Base-by-base conservation (phyloP, 2,329 filamentous ascomycete genomes). In the Basipetospora chlamydospora region DNA sequence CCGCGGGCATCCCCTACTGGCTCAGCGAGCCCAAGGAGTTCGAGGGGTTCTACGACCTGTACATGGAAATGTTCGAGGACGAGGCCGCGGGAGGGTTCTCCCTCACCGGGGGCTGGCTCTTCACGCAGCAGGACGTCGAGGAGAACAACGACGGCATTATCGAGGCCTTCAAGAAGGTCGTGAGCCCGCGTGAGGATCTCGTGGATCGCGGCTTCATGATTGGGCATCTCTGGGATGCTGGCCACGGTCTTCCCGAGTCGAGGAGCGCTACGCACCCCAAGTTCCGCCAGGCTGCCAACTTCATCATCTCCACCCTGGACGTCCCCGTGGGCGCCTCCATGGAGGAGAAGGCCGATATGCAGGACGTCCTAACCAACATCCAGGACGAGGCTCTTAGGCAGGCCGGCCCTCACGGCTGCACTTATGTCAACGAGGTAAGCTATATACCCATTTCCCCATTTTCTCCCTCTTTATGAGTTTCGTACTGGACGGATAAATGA, bases 401-500 rank as follows among this genome's bases (percentile, higher is more conserved):
- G 6, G 61, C 48, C 16, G 58, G 49, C 29, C 57, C 50, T 30
- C 50, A 52, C 18, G 57, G 57, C 2, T 56, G 58, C 16, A 54
- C 58, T 6, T 67, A 67, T 43, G 45, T 65, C 39, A 67, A 64
- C 42, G 64, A 38, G 31, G 31, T 33, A 10, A 25, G 22, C n/a
- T n/a, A n/a, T n/a, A n/a, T n/a, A n/a, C n/a, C n/a, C n/a, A n/a
- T n/a, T n/a, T n/a, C n/a, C n/a, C n/a, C n/a, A n/a, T n/a, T n/a
- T n/a, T n/a, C n/a, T n/a, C n/a, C n/a, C n/a, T n/a, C n/a, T n/a
- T n/a, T n/a, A n/a, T n/a, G n/a, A n/a, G n/a, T n/a, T n/a, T n/a
- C n/a, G n/a, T n/a, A n/a, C n/a, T n/a, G n/a, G n/a, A n/a, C n/a
- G n/a, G n/a, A n/a, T n/a, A n/a, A n/a, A n/a, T n/a, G n/a, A n/a